phyloP scores from a whole-genome alignment of 1,284 basidiomycete genomes.

The Prillingera fragicola region DNA sequence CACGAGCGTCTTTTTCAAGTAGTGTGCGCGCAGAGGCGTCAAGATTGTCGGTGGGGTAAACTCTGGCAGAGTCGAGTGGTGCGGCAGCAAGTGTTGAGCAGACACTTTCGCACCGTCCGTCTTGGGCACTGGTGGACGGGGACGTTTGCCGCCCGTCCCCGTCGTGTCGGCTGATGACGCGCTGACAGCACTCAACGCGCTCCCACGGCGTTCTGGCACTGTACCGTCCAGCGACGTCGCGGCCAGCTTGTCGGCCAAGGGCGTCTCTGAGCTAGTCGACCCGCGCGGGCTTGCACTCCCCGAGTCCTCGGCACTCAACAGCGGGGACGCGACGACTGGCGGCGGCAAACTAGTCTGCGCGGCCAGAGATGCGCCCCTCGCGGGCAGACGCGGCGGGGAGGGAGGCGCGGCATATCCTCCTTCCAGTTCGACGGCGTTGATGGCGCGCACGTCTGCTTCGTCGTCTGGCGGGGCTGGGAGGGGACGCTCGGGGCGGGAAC shows the following conservation, averaged over 20 bases:
- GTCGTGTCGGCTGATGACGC: neutral
- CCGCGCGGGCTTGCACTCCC: neutral
- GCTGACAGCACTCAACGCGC: neutral
- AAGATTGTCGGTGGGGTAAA: slow-evolving; percentile 48
- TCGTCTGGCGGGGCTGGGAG: slow-evolving; percentile 28
- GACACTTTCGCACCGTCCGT: slow-evolving; percentile 15
- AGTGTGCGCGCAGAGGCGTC: slow-evolving; percentile 82
- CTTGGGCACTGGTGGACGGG: slow-evolving; percentile 11
- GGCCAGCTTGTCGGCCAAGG: neutral
- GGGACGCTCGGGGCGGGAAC: slow-evolving; percentile 24
- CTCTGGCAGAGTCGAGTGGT: slow-evolving; percentile 31
- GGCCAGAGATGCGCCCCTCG: slow-evolving; percentile 6
- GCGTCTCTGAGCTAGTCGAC: too few relatives aligned
- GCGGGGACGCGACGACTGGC: neutral
- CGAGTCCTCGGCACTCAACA: neutral
- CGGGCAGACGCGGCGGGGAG: slow-evolving; percentile 26
- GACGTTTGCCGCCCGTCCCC: neutral
- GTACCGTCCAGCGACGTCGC: neutral
- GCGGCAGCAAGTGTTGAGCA: slow-evolving; percentile 35
- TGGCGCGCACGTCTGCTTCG: slow-evolving; percentile 24
- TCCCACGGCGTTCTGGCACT: neutral
- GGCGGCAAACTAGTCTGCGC: slow-evolving; percentile 5
- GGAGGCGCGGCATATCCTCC: slow-evolving; percentile 34
- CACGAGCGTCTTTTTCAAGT: slow-evolving; percentile 91
- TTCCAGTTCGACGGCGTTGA: slow-evolving; percentile 25